Evolutionary conservation across 1,284 basidiomycete species (phyloP).

Genomic region (Cutaneotrichosporon sp.): DNA sequence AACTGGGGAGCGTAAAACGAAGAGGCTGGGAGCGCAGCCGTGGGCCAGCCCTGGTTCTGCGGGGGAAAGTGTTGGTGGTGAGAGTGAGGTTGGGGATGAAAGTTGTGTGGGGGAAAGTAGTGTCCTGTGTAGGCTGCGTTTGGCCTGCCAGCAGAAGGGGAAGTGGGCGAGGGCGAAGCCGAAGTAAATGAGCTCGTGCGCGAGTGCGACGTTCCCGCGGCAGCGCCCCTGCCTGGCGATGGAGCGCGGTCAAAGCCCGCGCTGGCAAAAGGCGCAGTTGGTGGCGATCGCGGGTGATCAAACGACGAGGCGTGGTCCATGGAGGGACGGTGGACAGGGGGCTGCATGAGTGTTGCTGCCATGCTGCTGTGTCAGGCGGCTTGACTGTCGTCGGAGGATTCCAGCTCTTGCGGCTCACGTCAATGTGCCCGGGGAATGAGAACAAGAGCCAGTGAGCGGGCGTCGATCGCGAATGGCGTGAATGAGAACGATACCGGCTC

Average conservation of each 20-base stretch:
- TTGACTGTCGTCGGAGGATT: too few relatives aligned
- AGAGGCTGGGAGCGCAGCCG: constrained; percentile 17
- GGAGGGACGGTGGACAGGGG: constrained; percentile 35
- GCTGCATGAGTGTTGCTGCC: constrained; percentile 40
- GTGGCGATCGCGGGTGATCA: constrained; percentile 32
- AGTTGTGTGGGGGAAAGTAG: not conserved
- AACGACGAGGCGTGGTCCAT: constrained; percentile 43
- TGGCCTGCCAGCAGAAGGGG: constrained; percentile 21
- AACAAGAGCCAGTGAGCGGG: too few relatives aligned
- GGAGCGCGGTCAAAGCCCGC: constrained; percentile 26
- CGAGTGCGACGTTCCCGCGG: constrained; percentile 6
- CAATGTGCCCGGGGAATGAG: too few relatives aligned
- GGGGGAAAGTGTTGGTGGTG: not conserved
- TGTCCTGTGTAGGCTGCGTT: constrained; percentile 7
- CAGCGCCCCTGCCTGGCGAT: constrained; percentile 12
- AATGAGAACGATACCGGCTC: too few relatives aligned
- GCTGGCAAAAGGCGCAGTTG: constrained; percentile 21
- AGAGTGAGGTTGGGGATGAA: constrained; percentile 4
- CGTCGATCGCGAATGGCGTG: too few relatives aligned
- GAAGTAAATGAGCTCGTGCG: constrained; percentile 20
- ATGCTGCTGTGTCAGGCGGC: constrained; percentile 23
- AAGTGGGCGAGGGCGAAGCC: constrained; percentile 11
- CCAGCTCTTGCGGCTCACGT: too few relatives aligned
- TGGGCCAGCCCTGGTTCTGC: not conserved
- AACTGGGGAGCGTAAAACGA: constrained; percentile 36